Evolutionary conservation across 306 rosid species (phyloP).

Genomic region (Prunus campanulata): DNA sequence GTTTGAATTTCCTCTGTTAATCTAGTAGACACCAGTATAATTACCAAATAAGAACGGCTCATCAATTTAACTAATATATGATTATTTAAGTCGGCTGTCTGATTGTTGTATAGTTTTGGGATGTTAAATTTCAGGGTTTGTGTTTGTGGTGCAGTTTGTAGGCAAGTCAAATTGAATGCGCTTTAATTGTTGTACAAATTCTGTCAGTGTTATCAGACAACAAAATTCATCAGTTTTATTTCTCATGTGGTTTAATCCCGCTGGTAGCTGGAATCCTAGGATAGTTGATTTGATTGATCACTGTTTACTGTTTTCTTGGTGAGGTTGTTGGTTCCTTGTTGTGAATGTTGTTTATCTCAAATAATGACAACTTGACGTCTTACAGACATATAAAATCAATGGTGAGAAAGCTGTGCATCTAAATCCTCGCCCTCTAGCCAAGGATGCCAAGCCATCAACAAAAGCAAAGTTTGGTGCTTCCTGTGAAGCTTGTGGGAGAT

Average conservation of each 20-base stretch:
- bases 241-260: not conserved
- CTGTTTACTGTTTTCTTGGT: not conserved
- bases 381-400: conserved; percentile 84
- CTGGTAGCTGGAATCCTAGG: not conserved
- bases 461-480: conserved; percentile 68
- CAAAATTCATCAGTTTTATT: not conserved
- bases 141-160: too few relatives aligned
- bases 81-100: too few relatives aligned
- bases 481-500: conserved; percentile 86
- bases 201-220: not conserved
- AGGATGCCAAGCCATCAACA: conserved; percentile 52
- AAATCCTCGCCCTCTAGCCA: conserved; percentile 72
- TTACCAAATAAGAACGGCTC: too few relatives aligned
- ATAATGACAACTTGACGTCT: conserved; percentile 20
- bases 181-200: not conserved
- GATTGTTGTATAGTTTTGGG: too few relatives aligned
- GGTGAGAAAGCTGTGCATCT: conserved; percentile 89
- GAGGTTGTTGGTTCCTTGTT: not conserved
- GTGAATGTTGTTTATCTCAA: not conserved
- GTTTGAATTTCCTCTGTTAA: not conserved
- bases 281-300: not conserved
- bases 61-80: too few relatives aligned
- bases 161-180: not conserved
- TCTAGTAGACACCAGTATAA: not conserved
- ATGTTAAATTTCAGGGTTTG: too few relatives aligned